Evolutionary conservation across 176 grass and related monocot genomes (phyloP).

Genomic region (Aegilops speltoides): DNA sequence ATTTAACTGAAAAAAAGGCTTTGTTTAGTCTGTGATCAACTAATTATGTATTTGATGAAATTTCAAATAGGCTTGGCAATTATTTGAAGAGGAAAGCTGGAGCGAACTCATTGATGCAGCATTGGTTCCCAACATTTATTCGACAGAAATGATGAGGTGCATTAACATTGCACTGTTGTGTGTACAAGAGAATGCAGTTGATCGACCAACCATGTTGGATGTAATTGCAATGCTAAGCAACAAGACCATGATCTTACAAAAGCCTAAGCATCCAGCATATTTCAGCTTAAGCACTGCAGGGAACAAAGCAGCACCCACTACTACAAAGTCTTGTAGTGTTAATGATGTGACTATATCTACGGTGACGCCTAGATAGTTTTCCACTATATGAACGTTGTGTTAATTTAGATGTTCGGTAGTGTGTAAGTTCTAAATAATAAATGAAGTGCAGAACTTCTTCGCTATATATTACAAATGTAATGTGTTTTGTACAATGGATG

Average conservation of each 20-base stretch:
- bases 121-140: too few species aligned
- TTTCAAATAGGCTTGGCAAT: too few species aligned
- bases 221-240: neutral
- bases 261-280: slow-evolving; percentile 13
- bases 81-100: too few species aligned
- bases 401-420: neutral
- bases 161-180: too few species aligned
- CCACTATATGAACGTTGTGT: neutral
- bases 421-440: neutral
- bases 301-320: neutral
- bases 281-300: neutral
- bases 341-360: slow-evolving; percentile 1
- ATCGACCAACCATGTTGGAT: too few species aligned
- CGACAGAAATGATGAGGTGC: too few species aligned
- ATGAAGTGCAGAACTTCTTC: neutral
- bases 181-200: too few species aligned
- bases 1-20: too few species aligned
- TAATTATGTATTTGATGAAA: too few species aligned
- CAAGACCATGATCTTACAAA: neutral
- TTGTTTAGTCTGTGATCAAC: too few species aligned
- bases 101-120: too few species aligned
- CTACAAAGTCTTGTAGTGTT: neutral
- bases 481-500: neutral
- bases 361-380: neutral
- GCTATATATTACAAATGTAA: neutral